These are phyloP conservation scores for Diphasiastrum complanatum DNA, from an alignment of 83 land plant genomes.

Conservation along the genomic window DNA sequence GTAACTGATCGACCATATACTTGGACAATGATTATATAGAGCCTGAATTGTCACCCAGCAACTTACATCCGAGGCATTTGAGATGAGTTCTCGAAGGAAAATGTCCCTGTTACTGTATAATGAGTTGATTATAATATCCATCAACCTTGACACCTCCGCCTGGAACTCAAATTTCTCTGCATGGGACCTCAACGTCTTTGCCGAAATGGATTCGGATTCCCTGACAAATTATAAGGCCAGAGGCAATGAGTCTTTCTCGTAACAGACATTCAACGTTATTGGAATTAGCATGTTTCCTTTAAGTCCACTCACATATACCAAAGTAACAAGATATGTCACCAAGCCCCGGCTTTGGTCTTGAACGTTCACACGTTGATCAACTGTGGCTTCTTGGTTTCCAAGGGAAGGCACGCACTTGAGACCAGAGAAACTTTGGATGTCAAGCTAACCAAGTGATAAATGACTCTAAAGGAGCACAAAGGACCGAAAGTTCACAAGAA, in stretches of 20 bases:
- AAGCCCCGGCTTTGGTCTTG: no score
- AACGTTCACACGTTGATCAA: no score
- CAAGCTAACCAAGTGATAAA: no score
- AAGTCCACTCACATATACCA: neutral
- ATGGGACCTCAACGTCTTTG: conserved; percentile 52
- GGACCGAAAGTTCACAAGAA: no score
- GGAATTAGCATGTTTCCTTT: neutral
- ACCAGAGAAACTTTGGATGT: no score
- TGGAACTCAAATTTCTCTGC: conserved; percentile 96
- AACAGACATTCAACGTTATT: neutral
- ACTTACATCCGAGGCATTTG: conserved; percentile 98
- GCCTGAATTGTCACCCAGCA: conserved; percentile 5
- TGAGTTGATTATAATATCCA: conserved; percentile 99
- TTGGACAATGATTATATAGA: neutral
- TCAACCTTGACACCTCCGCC: conserved; percentile 97
- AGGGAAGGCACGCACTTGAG: no score
- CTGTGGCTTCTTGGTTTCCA: no score
- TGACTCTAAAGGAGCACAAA: no score
- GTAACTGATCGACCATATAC: neutral
- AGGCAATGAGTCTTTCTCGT: neutral
- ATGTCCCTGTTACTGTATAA: conserved; percentile 98
- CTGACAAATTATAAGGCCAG: conserved; percentile 26
- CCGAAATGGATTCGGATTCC: conserved; percentile 82
- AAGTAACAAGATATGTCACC: neutral
- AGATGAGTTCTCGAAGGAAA: conserved; percentile 89